These are phyloP conservation scores for Didymella keratinophila DNA, from an alignment of 2,329 filamentous ascomycete species.

Conservation along the genomic window DNA sequence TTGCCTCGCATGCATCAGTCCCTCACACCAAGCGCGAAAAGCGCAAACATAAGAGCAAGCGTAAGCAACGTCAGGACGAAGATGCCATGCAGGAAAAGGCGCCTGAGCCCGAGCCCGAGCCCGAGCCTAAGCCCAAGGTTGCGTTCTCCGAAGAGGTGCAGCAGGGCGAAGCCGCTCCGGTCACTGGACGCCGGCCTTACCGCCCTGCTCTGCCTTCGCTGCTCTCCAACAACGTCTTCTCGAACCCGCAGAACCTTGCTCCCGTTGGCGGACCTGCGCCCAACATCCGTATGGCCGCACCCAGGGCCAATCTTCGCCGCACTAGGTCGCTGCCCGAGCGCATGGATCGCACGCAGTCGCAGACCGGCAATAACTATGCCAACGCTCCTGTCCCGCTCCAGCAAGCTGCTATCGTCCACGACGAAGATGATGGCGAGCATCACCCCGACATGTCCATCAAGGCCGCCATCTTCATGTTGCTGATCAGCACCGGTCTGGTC, in stretches of 20 bases:
- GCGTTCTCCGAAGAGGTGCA: conserved; percentile 52
- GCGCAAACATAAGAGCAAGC: conserved; percentile 51
- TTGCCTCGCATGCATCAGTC: conserved; percentile 44
- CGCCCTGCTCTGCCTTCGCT: conserved; percentile 69
- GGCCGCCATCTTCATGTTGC: conserved; percentile 62
- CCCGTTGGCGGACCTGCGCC: conserved; percentile 40
- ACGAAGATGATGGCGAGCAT: conserved; percentile 42
- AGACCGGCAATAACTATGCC: conserved; percentile 26
- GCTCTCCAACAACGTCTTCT: conserved; percentile 75
- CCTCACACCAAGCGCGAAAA: conserved; percentile 51
- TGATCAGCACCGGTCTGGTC: conserved; percentile 63
- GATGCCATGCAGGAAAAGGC: conserved; percentile 39
- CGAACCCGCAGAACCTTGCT: conserved; percentile 50
- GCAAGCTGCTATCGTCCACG: conserved; percentile 30
- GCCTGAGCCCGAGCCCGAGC: conserved; percentile 8
- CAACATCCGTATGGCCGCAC: conserved; percentile 45
- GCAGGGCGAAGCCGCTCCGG: conserved; percentile 32
- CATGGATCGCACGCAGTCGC: conserved; percentile 39
- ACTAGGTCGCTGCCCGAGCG: conserved; percentile 49
- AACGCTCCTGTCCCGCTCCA: conserved; percentile 28
- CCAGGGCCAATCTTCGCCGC: conserved; percentile 40
- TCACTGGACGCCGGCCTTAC: conserved; percentile 65
- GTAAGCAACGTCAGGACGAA: conserved; percentile 55
- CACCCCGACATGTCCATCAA: conserved; percentile 63
- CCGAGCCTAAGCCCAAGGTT: conserved; percentile 39